Conservation (phyloP, 805 yeast genomes). For the Starmerella scarabaei region DNA sequence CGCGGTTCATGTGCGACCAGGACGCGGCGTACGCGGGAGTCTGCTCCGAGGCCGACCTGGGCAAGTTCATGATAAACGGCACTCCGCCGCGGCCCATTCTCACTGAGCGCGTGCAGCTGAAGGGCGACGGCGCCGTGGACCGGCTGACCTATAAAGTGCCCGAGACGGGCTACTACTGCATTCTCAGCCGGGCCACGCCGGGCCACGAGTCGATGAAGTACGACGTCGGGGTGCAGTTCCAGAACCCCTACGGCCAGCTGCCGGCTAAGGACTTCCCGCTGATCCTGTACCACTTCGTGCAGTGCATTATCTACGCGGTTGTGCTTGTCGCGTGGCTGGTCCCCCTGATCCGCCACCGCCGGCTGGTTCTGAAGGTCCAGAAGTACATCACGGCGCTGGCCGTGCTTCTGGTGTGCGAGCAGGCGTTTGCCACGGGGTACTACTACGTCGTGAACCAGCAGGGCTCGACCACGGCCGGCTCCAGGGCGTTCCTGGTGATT, state of each 20-base stretch:
- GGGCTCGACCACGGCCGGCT: slow-evolving; percentile 38
- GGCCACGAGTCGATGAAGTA: slow-evolving; percentile 33
- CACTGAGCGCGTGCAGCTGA: slow-evolving; percentile 41
- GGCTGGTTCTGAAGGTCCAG: slow-evolving; percentile 80
- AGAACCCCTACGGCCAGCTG: slow-evolving; percentile 81
- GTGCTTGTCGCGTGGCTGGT: slow-evolving; percentile 73
- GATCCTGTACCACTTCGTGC: slow-evolving; percentile 72
- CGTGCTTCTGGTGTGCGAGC: slow-evolving; percentile 69
- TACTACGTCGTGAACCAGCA: slow-evolving; percentile 63
- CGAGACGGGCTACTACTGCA: slow-evolving; percentile 85
- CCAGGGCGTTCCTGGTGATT: slow-evolving; percentile 63
- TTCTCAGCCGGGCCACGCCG: slow-evolving; percentile 48
- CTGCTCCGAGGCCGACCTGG: slow-evolving; percentile 44
- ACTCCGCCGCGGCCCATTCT: slow-evolving; percentile 38
- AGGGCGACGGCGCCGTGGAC: slow-evolving; percentile 37
- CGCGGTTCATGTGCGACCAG: slow-evolving; percentile 64
- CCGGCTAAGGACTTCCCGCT: slow-evolving; percentile 87
- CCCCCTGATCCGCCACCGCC: slow-evolving; percentile 70
- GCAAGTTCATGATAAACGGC: slow-evolving; percentile 47
- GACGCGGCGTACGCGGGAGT: slow-evolving; percentile 41
- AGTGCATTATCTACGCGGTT: slow-evolving; percentile 72
- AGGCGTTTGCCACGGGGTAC: slow-evolving; percentile 80
- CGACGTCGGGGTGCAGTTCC: slow-evolving; percentile 61
- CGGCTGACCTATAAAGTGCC: slow-evolving; percentile 50
- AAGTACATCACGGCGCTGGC: slow-evolving; percentile 80